Percentiles rank a stretch among this genome's conserved stretches.
phyloP scores from a whole-genome alignment of 352 stramenopile genomes.

The Phytophthora litchii region DNA sequence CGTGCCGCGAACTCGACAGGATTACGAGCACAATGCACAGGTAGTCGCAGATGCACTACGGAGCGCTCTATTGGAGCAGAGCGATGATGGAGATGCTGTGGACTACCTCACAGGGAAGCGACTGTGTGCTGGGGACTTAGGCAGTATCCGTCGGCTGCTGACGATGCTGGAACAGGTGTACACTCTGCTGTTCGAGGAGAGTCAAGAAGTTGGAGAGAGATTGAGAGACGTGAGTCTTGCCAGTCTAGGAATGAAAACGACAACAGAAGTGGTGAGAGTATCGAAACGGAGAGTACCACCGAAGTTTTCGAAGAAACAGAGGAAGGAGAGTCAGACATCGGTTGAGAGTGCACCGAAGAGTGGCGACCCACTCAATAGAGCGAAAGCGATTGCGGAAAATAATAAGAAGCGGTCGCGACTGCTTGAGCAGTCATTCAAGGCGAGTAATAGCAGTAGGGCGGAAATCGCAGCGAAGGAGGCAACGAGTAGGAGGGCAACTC shows the following conservation, averaged over 20 bases:
- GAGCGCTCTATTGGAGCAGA: slow-evolving; percentile 73
- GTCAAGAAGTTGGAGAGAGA: slow-evolving; percentile 24
- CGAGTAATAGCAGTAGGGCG: slow-evolving; percentile 21
- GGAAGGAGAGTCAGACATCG: slow-evolving; percentile 9
- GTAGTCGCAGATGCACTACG: slow-evolving; percentile 82
- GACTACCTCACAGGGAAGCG: slow-evolving; percentile 58
- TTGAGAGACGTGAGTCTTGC: slow-evolving; percentile 29
- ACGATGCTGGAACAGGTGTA: slow-evolving; percentile 67
- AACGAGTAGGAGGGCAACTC: not conserved
- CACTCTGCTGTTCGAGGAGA: slow-evolving; percentile 55
- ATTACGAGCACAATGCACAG: slow-evolving; percentile 91
- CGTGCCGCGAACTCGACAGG: slow-evolving; percentile 53
- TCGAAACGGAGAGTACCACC: slow-evolving; percentile 13
- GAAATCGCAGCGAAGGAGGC: slow-evolving; percentile 20
- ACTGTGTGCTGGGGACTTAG: slow-evolving; percentile 60
- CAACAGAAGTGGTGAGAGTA: not conserved
- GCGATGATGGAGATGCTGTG: slow-evolving; percentile 26
- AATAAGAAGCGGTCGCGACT: slow-evolving; percentile 43
- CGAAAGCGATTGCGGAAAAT: slow-evolving; percentile 29
- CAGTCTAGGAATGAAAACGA: slow-evolving; percentile 18
- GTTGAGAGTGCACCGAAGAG: slow-evolving; percentile 11
- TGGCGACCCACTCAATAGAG: slow-evolving; percentile 19
- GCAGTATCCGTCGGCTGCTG: slow-evolving; percentile 56
- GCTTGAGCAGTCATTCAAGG: slow-evolving; percentile 21
- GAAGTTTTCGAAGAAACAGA: slow-evolving; percentile 32